Evolutionary conservation across 768 basidiomycete genomes (phyloP), one percentile per base, ranked within the genome.

Genomic region (Nidularia pulvinata): DNA sequence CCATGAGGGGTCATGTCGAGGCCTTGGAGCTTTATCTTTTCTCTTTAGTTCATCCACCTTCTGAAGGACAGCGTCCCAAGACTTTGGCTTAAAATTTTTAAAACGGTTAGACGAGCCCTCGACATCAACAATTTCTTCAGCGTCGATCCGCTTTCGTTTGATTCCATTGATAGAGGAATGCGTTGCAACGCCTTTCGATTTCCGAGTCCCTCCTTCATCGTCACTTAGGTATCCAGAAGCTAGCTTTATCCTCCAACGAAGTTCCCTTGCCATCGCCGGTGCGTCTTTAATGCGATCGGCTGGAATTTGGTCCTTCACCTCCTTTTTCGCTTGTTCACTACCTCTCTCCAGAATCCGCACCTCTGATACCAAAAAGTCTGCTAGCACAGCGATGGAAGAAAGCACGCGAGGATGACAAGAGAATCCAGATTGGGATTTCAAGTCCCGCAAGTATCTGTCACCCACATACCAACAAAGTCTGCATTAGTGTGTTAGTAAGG

Each of bases 391-490:
- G 11, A 97, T 72, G 7, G 91, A 91, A 10, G 81, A 75, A 48
- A 96, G 73, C 5, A 95, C 79, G 36, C 93, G 85, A 7, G 67
- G 52, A 25, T 73, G 58, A 48, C 74, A 69, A 22, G 61, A 61
- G 33, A 52, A 58, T 16, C 69, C 70, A 13, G 67, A 58, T 16
- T 76, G 74, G 34, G 77, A 71, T 65, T 83, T 88, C 34, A 96
- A 69, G 57, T 91, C 88, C 39, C 86, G 81, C 47, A 89, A 72
- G 65, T 88, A 89, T 60, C 86, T 88, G 60, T 95, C 91, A 2
- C 84, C 93, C 10, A 90, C 89, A 62, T 94, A 95, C 93, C 93
- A 95, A 58, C 90, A 92, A 16, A 96, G 77, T 69, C 92, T 95
- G 56, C 9, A n/a, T 30, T 9, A 49, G 47, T 7, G 33, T 22